Conservation (phyloP, 2,329 filamentous ascomycete genomes). For the Dothidotthia symphoricarpi region DNA sequence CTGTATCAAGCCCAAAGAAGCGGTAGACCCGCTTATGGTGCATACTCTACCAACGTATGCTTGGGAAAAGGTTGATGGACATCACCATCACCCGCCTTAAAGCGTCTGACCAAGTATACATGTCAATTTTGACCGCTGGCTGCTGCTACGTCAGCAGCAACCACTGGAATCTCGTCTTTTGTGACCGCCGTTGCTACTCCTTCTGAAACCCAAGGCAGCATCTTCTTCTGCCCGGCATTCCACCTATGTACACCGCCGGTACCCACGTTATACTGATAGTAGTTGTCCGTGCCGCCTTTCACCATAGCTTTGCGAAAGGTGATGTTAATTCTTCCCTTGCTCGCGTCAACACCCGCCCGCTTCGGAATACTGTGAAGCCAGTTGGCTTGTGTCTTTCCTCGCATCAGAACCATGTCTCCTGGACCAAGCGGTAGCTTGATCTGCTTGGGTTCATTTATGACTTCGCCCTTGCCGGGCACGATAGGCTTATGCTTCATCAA, state of each 20-base stretch:
- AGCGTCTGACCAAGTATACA: too few relatives aligned
- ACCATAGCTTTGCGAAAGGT: constrained; percentile 72
- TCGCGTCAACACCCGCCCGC: constrained; percentile 61
- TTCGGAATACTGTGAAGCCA: constrained; percentile 81
- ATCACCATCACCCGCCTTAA: too few relatives aligned
- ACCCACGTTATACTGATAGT: constrained; percentile 81
- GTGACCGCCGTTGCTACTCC: constrained; percentile 6
- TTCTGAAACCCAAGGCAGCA: constrained; percentile 41
- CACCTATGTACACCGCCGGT: constrained; percentile 66
- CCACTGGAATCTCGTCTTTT: constrained; percentile 1
- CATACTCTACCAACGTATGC: too few relatives aligned
- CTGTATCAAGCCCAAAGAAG: too few relatives aligned
- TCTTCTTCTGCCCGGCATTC: constrained; percentile 57
- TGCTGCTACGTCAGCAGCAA: not conserved
- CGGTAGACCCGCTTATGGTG: too few relatives aligned
- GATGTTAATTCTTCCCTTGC: constrained; percentile 67
- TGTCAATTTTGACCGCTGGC: too few relatives aligned
- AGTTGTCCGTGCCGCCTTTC: constrained; percentile 74
- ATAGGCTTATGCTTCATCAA: constrained; percentile 74
- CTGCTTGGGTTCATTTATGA: constrained; percentile 42
- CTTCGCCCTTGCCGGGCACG: constrained; percentile 35
- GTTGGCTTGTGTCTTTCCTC: constrained; percentile 65
- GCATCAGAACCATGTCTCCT: constrained; percentile 80
- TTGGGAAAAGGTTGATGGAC: too few relatives aligned
- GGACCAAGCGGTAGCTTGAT: constrained; percentile 58